Evolutionary conservation across 208 protist species (phyloP), one percentile per base, ranked within the genome.

Genomic region (Novymonas esmeraldas): DNA sequence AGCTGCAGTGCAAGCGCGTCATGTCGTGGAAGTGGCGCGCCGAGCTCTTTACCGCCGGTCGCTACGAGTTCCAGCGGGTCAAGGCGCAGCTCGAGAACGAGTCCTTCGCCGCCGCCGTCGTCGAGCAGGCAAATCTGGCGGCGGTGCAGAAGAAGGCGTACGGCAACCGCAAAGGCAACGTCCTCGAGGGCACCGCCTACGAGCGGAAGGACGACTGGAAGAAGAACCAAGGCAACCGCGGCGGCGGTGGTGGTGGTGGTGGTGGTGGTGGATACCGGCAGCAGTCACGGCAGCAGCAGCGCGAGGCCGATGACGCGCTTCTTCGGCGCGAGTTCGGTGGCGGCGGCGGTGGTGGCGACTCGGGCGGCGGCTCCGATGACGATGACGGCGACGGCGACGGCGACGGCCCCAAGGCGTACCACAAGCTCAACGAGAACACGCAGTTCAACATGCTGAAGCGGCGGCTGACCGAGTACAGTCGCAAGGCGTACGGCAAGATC

Each of bases 1-100:
- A 97, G 26, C 95, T 87, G 66, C 76, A 93, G 45, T 99, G 98
- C 84, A 91, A 99, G 80, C 90, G 99, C 0, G 71, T 81, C 18
- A 99, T 99, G 97, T 81, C 94, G 50, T 99, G 99, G 99, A 92
- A 94, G 60, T 99, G 98, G 98, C 87, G 98, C 38, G 98, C 97
- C 11, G 97, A 99, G 78, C 90, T 98, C 54, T 98, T 98, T 66
- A 98, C 98, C n/a, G 91, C 98, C 10, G 92, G 81, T 13, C 79
- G 82, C 10, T 88, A 85, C 69, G 98, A 99, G 69, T 99, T 96
- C 78, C 73, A 98, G 58, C 78, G 93, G n/a, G 82, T 99, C 3
- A 94, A 98, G 69, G 85, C 86, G 16, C 98, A 99, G 87, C 80
- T 99, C 1, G 95, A 99, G 66, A 94, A 94, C 62, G 98, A 99